Base-by-base conservation (phyloP, 2,329 filamentous ascomycete genomes). In the Hypoxylon sp. region DNA sequence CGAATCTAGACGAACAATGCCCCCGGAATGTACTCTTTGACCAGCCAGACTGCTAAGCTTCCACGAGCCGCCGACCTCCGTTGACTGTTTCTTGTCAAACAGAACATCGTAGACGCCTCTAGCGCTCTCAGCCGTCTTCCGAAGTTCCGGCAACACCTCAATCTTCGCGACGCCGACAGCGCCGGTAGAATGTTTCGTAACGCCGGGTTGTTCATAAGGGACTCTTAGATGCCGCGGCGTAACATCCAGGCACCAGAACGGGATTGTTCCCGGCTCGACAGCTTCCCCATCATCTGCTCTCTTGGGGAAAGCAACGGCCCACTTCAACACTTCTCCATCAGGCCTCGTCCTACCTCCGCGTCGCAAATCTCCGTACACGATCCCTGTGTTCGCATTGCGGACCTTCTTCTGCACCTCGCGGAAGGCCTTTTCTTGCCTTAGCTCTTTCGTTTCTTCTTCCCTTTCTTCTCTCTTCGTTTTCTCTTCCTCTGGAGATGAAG, bases 211-310 rank as follows among this genome's bases (percentile, higher is more conserved):
- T 1, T 75, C 70, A 2, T 81, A 73, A 5, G 89, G 88, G 2
- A 91, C 89, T 0, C 90, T 79, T 1, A 87, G 75, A n/a, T 79
- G 71, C 5, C 90, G 78, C 2, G 84, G 79, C 1, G 90, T 91
- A 11, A 87, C 78, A 75, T 92, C 90, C 51, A 91, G 83, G 73
- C 88, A 90, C 83, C 86, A 92, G 72, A 92, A 92, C 0, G 90
- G 90, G 10, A 89, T 74, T 13, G 80, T 79, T 0, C 89, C 88
- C 0, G 85, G 79, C 8, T 80, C 78, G 1, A 81, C 70, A 0
- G 63, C 14, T 70, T 66, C 0, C 65, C 66, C 35, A 37, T 58
- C 24, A 31, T 58, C 17, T 67, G 75, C 11, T 14, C 29, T 17
- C 47, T 55, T 52, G 14, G 61, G 54, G 22, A 66, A 82, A 17